A percentile compares a stretch with the other conserved stretches of the same genome.
Conservation (phyloP, 257 asterid genomes). For the Nicotiana noctiflora region DNA sequence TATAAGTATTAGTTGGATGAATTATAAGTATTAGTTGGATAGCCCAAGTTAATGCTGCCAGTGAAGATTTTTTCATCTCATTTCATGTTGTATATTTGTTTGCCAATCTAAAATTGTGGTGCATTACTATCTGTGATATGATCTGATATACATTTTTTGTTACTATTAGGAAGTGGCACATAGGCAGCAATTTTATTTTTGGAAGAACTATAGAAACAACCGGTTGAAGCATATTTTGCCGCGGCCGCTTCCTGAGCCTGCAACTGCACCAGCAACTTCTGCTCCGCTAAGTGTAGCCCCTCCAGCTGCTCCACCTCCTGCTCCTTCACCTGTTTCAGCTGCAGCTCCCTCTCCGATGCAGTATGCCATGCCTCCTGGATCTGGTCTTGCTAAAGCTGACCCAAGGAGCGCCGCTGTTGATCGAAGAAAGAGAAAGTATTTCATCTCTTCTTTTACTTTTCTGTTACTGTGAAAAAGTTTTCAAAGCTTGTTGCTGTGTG, state of each 20-base stretch:
- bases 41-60: neutral
- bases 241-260: conserved; percentile 71
- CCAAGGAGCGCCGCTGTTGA: conserved; percentile 56
- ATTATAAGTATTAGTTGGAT: neutral
- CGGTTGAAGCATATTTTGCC: conserved; percentile 93
- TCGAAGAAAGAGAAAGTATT: conserved; percentile 75
- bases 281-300: conserved; percentile 32
- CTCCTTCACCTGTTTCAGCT: conserved; percentile 35
- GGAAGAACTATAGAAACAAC: conserved; percentile 91
- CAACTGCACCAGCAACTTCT: conserved; percentile 35
- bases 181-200: conserved; percentile 83
- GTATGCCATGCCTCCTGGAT: conserved; percentile 56
- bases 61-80: neutral
- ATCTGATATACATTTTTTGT: conserved; percentile 15
- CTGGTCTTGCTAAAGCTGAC: conserved; percentile 51
- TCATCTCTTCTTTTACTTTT: neutral
- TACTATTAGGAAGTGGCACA: conserved; percentile 80
- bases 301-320: conserved; percentile 25
- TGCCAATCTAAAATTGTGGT: neutral
- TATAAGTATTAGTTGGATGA: neutral
- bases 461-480: neutral
- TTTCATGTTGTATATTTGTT: neutral
- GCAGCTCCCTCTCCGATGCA: conserved; percentile 62
- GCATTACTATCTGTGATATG: neutral
- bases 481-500: neutral